A percentile compares a stretch with the other conserved stretches of the same genome.
Conservation (phyloP, 2,329 filamentous ascomycete genomes). For the Ophiocordyceps robertsii region DNA sequence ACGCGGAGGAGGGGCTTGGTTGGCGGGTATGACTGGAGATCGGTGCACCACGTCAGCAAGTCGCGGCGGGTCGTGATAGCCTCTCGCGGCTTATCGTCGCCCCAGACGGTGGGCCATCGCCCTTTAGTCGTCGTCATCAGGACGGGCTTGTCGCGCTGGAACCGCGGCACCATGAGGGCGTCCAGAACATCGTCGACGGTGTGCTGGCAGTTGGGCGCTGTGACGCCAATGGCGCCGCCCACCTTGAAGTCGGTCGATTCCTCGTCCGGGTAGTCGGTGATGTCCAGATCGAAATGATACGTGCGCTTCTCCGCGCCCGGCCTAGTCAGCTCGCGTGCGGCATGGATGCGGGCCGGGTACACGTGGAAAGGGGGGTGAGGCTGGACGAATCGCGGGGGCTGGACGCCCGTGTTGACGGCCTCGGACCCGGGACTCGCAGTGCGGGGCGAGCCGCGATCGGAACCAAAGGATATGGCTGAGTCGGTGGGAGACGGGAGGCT, state of each 20-base stretch:
- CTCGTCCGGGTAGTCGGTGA: slow-evolving; percentile 85
- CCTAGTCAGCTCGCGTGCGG: slow-evolving; percentile 74
- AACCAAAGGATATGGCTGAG: slow-evolving; percentile 31
- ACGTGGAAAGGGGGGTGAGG: slow-evolving; percentile 90
- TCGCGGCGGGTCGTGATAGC: slow-evolving; percentile 84
- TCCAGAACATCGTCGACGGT: slow-evolving; percentile 78
- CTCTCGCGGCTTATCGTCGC: slow-evolving; percentile 71
- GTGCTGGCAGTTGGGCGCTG: slow-evolving; percentile 67
- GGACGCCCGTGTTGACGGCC: slow-evolving; percentile 42
- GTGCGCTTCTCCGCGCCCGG: slow-evolving; percentile 89
- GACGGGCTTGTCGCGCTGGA: slow-evolving; percentile 72
- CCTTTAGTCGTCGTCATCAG: slow-evolving; percentile 66
- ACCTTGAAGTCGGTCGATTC: slow-evolving; percentile 86
- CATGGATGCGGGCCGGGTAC: slow-evolving; percentile 76
- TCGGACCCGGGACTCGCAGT: slow-evolving; percentile 7
- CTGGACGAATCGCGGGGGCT: slow-evolving; percentile 82
- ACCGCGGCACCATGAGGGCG: slow-evolving; percentile 65
- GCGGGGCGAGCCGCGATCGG: slow-evolving; percentile 4
- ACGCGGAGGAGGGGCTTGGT: slow-evolving; percentile 78
- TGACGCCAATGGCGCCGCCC: slow-evolving; percentile 86
- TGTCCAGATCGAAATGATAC: slow-evolving; percentile 93
- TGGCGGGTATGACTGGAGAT: slow-evolving; percentile 84
- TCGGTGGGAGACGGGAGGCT: slow-evolving; percentile 29
- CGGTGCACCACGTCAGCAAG: slow-evolving; percentile 89
- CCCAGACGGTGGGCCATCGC: slow-evolving; percentile 97